These are phyloP conservation scores for Myochromella boudieri DNA, from an alignment of 768 basidiomycete species.

Conservation along the genomic window DNA sequence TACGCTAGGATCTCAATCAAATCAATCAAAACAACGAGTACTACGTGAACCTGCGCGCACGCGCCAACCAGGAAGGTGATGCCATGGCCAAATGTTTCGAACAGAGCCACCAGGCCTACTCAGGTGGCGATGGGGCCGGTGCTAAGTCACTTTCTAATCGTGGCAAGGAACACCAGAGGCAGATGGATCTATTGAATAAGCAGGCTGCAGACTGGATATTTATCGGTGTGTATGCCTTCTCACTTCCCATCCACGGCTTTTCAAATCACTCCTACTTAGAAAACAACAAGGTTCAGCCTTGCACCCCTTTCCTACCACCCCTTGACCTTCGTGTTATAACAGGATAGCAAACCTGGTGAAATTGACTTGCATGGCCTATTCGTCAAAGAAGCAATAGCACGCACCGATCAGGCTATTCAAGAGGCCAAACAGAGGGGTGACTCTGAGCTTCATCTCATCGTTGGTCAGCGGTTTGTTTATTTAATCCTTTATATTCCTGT, in stretches of 20 bases:
- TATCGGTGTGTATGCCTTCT: slow-evolving; percentile 44
- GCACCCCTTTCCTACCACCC: neutral
- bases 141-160: slow-evolving; percentile 83
- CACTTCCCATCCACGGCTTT: slow-evolving; percentile 3
- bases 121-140: slow-evolving; percentile 64
- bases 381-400: slow-evolving; percentile 86
- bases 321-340: slow-evolving; percentile 4
- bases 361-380: slow-evolving; percentile 91
- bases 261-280: slow-evolving; percentile 37
- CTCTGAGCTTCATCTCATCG: slow-evolving; percentile 73
- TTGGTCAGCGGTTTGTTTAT: slow-evolving; percentile 52
- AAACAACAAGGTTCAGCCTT: slow-evolving; percentile 65
- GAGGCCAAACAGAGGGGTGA: slow-evolving; percentile 65
- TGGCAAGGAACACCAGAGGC: slow-evolving; percentile 75
- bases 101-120: slow-evolving; percentile 75
- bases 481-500: no score
- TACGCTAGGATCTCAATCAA: slow-evolving; percentile 59
- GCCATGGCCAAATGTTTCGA: slow-evolving; percentile 71
- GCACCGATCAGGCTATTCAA: slow-evolving; percentile 69
- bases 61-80: slow-evolving; percentile 80
- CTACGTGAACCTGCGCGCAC: slow-evolving; percentile 69
- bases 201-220: slow-evolving; percentile 91
- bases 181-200: slow-evolving; percentile 78
- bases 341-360: slow-evolving; percentile 72
- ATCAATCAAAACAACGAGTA: slow-evolving; percentile 67